Percentiles rank a stretch among this genome's conserved stretches.
Evolutionary conservation across 768 basidiomycete species (phyloP).

Genomic region (Tubosaeta sp.): DNA sequence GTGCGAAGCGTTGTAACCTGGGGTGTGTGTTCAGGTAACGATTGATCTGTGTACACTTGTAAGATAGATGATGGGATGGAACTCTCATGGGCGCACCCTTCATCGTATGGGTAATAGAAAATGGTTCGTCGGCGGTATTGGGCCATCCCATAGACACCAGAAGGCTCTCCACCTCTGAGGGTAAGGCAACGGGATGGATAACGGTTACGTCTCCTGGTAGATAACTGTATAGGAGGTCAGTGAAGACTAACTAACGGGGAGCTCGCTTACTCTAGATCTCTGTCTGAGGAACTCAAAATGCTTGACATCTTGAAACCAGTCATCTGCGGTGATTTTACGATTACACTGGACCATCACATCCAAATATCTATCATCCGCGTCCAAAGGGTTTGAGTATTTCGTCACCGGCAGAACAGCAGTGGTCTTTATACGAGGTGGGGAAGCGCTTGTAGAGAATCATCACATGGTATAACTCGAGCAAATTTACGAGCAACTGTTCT

Average conservation of each 20-base stretch:
- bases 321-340: constrained; percentile 64
- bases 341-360: constrained; percentile 57
- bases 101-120: constrained; percentile 35
- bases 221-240: constrained; percentile 49
- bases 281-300: constrained; percentile 77
- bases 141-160: constrained; percentile 60
- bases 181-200: constrained; percentile 63
- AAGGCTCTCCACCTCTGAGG: constrained; percentile 65
- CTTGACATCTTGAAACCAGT: constrained; percentile 94
- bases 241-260: background rate
- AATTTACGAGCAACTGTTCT: constrained; percentile 39
- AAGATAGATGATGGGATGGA: constrained; percentile 1
- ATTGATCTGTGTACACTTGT: constrained; percentile 13
- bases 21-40: constrained; percentile 20
- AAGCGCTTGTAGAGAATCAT: constrained; percentile 32
- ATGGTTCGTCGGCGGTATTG: constrained; percentile 54
- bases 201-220: constrained; percentile 78
- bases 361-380: constrained; percentile 38
- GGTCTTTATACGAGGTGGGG: constrained; percentile 28
- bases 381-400: constrained; percentile 28
- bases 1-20: constrained; percentile 57
- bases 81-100: constrained; percentile 30
- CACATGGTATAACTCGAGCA: constrained; percentile 50
- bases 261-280: constrained; percentile 53
- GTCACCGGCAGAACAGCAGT: constrained; percentile 13